Evolutionary conservation across 2,329 filamentous ascomycete genomes (phyloP).

Genomic region (Elsinoe perseae): DNA sequence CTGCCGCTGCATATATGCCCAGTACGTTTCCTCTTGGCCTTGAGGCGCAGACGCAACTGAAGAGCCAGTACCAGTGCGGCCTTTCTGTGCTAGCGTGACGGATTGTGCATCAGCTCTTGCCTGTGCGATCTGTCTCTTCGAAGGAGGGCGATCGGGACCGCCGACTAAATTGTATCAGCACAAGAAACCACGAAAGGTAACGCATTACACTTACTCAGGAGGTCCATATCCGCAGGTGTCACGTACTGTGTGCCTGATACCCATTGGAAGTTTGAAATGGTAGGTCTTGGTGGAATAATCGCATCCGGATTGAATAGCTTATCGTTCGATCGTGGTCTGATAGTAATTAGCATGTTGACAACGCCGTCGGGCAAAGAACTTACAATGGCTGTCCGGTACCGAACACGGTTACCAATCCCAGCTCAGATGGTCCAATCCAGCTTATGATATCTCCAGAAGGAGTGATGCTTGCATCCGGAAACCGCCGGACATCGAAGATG

Average conservation of each 20-base stretch:
- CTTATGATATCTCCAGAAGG: conserved; percentile 73
- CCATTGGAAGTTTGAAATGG: conserved; percentile 94
- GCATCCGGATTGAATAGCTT: conserved; percentile 70
- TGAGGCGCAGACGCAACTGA: conserved; percentile 21
- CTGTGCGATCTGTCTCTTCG: conserved; percentile 79
- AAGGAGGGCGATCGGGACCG: conserved; percentile 77
- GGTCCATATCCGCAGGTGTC: conserved; percentile 76
- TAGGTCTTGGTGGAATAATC: conserved; percentile 69
- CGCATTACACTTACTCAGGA: conserved; percentile 49
- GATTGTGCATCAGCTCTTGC: conserved; percentile 65
- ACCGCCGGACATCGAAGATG: conserved; percentile 66
- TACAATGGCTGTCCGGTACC: conserved; percentile 61
- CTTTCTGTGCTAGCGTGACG: conserved; percentile 31
- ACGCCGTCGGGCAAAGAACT: conserved; percentile 27
- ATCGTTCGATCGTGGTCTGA: conserved; percentile 51
- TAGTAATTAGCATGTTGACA: conserved; percentile 17
- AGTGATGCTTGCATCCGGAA: conserved; percentile 62
- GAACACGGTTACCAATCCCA: conserved; percentile 78
- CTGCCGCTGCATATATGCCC: conserved; percentile 75
- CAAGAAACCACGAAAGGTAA: conserved; percentile 25
- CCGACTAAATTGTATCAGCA: conserved; percentile 44
- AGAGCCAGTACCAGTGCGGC: conserved; percentile 30
- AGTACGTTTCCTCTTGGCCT: conserved; percentile 53
- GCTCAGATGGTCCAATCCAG: conserved; percentile 81
- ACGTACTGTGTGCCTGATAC: conserved; percentile 90